Evolutionary conservation across 495 filamentous ascomycete genomes (phyloP).

Genomic region (Talaromyces stipitatus): DNA sequence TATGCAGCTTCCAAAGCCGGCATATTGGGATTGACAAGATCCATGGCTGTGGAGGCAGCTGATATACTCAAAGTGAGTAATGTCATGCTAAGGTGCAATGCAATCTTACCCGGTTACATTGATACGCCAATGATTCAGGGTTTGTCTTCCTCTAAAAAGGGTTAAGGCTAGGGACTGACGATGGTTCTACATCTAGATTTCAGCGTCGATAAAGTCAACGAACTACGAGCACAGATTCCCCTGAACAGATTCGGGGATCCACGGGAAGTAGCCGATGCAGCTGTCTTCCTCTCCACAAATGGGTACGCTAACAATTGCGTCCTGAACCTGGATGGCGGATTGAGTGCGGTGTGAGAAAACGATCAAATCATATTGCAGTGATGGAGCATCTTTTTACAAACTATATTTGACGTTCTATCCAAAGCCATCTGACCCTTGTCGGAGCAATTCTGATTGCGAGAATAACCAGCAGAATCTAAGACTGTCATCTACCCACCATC

Average conservation of each 20-base stretch:
- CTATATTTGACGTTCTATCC: background rate
- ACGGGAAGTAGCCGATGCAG: constrained; percentile 74
- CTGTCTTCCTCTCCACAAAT: constrained; percentile 68
- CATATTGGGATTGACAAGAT: constrained; percentile 64
- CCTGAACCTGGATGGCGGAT: constrained; percentile 76
- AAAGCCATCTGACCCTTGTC: background rate
- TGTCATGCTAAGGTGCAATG: constrained; percentile 62
- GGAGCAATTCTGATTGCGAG: background rate
- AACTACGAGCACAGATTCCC: constrained; percentile 47
- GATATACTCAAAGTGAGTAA: constrained; percentile 28
- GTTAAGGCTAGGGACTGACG: background rate
- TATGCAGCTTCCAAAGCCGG: constrained; percentile 81
- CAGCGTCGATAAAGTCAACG: constrained; percentile 20
- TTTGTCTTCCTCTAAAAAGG: constrained; percentile 20
- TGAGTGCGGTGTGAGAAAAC: constrained; percentile 52
- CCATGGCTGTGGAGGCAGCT: constrained; percentile 55
- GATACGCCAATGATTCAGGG: constrained; percentile 68
- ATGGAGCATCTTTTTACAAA: background rate
- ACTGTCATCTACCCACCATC: background rate
- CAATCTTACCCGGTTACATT: constrained; percentile 78
- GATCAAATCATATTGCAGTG: background rate
- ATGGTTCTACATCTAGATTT: constrained; percentile 24
- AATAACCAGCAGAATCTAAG: background rate
- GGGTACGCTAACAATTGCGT: constrained; percentile 78
- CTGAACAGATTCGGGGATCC: constrained; percentile 59